phyloP scores from a whole-genome alignment of 179 eudicot species.

The Pouteria campechiana region DNA sequence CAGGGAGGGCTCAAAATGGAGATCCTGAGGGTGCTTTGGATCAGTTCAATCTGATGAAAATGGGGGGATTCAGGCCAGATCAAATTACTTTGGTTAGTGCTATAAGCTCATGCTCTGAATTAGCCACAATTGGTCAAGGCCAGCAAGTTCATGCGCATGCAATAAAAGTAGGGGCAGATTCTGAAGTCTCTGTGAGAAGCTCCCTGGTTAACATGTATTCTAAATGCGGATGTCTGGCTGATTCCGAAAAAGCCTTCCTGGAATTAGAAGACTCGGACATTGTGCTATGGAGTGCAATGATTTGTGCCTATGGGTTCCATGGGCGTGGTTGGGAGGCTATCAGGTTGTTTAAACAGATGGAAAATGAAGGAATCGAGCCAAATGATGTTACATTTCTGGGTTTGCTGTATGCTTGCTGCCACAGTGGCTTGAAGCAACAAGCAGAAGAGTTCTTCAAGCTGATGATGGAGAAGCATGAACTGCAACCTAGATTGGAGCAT shows the following conservation, averaged over 20 bases:
- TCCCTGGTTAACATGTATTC: constrained; percentile 86
- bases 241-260: constrained; percentile 47
- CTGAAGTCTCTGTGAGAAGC: constrained; percentile 38
- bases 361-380: constrained; percentile 41
- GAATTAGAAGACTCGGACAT: constrained; percentile 38
- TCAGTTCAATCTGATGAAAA: constrained; percentile 50
- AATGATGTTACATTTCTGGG: constrained; percentile 68
- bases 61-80: constrained; percentile 54
- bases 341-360: constrained; percentile 39
- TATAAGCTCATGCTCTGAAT: constrained; percentile 60
- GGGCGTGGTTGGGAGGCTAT: constrained; percentile 73
- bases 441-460: constrained; percentile 46
- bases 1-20: constrained; percentile 70
- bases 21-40: constrained; percentile 55
- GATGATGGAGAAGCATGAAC: constrained; percentile 36
- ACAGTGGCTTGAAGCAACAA: constrained; percentile 60
- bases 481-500: constrained; percentile 57
- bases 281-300: constrained; percentile 74
- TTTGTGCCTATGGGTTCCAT: constrained; percentile 82
- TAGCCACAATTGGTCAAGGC: constrained; percentile 79
- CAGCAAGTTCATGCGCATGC: constrained; percentile 73
- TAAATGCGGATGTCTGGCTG: constrained; percentile 68
- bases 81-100: constrained; percentile 68
- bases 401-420: constrained; percentile 77
- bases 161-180: constrained; percentile 39